Conservation (phyloP, 371 early-diverging fungal species). For the Funneliformis caledonium region DNA sequence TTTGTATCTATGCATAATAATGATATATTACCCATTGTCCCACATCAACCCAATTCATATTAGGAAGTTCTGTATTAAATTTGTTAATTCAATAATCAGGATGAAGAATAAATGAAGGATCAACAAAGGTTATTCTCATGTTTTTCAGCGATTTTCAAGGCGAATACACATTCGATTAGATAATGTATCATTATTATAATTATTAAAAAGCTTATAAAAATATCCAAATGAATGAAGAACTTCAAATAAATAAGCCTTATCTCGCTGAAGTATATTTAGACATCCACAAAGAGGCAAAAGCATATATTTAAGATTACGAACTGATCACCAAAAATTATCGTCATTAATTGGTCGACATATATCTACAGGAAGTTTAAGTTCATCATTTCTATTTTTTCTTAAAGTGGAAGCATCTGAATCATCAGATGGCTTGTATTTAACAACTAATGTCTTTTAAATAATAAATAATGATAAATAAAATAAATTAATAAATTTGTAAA, state of each 20-base stretch:
- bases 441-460: background rate
- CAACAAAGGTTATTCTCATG: slow-evolving; percentile 8
- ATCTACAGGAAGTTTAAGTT: background rate
- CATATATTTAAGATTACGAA: background rate
- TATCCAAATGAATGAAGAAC: background rate
- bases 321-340: background rate
- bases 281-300: background rate
- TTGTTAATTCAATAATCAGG: background rate
- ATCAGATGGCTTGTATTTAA: background rate
- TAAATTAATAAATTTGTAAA: background rate
- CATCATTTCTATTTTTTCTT: background rate
- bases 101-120: background rate
- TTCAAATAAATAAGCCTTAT: slow-evolving; percentile 22
- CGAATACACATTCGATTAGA: background rate
- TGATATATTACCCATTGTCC: slow-evolving; percentile 24
- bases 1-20: background rate
- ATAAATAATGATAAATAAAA: background rate
- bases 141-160: background rate
- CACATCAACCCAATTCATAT: slow-evolving; percentile 9
- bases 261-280: slow-evolving; percentile 14
- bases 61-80: background rate
- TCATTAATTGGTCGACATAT: background rate
- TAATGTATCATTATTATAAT: background rate
- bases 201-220: slow-evolving; percentile 12
- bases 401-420: background rate